A percentile compares a stretch with the other conserved stretches of the same genome.
phyloP scores from a whole-genome alignment of 495 filamentous ascomycete genomes.

The Hyaloscypha bicolor region DNA sequence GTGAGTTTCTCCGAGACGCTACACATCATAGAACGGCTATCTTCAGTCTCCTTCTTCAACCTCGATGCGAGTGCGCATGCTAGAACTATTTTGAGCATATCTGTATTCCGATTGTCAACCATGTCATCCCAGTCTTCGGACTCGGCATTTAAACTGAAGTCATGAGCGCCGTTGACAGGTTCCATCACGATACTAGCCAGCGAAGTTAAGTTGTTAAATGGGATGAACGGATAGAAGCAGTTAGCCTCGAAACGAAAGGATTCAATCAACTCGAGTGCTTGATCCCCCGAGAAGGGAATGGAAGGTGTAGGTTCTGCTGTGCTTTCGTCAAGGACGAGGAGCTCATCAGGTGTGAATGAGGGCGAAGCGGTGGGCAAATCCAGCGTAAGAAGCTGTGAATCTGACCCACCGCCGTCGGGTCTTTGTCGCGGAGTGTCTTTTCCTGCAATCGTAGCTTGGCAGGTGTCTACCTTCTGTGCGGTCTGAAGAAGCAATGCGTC shows the following conservation, averaged over 20 bases:
- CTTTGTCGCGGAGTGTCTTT: too few relatives aligned
- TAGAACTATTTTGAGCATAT: constrained; percentile 8
- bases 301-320: too few relatives aligned
- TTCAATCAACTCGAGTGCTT: constrained; percentile 11
- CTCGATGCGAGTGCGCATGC: constrained; percentile 7
- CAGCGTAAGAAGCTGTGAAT: too few relatives aligned
- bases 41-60: constrained; percentile 5
- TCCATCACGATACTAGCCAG: background rate
- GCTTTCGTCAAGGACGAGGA: too few relatives aligned
- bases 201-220: background rate
- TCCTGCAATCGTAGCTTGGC: background rate
- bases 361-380: too few relatives aligned
- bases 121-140: constrained; percentile 11
- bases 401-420: too few relatives aligned
- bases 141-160: background rate
- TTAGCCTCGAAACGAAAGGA: constrained; percentile 7
- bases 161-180: background rate
- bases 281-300: background rate
- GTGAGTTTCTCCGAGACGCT: background rate
- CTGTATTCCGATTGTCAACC: constrained; percentile 6
- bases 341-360: too few relatives aligned
- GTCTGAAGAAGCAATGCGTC: background rate
- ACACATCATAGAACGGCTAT: background rate
- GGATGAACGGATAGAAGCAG: constrained; percentile 13
- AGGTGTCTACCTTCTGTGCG: constrained; percentile 5